Percentiles rank a stretch among this genome's conserved stretches.
phyloP scores from a whole-genome alignment of 257 asterid genomes.

The Solanum pennellii region DNA sequence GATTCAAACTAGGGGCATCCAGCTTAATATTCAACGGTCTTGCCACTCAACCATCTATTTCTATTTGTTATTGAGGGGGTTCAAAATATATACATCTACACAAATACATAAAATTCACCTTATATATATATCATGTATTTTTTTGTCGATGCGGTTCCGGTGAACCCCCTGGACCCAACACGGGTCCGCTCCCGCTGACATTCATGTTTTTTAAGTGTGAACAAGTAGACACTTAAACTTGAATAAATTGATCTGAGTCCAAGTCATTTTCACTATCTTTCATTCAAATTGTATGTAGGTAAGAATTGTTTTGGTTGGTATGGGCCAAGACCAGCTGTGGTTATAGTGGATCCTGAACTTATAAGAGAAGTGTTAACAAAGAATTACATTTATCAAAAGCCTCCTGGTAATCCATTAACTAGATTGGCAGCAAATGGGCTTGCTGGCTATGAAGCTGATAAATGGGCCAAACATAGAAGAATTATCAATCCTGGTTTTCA shows the following conservation, averaged over 20 bases:
- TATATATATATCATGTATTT: no score
- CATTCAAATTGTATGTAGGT: not conserved
- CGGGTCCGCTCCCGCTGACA: no score
- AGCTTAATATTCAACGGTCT: no score
- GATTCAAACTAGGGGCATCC: no score
- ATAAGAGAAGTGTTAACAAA: slow-evolving; percentile 22
- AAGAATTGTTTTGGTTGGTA: slow-evolving; percentile 16
- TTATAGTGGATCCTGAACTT: slow-evolving; percentile 16
- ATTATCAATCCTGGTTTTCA: slow-evolving; percentile 36
- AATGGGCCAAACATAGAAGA: slow-evolving; percentile 35
- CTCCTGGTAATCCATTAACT: slow-evolving; percentile 1
- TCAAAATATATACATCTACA: no score
- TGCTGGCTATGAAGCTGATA: slow-evolving; percentile 11
- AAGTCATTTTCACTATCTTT: not conserved
- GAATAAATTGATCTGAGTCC: not conserved
- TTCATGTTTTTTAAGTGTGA: accelerated
- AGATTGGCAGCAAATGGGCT: slow-evolving; percentile 14
- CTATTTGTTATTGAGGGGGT: no score
- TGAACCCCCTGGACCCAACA: no score
- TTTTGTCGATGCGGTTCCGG: no score
- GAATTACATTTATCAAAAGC: slow-evolving; percentile 12
- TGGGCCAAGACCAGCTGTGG: slow-evolving; percentile 16
- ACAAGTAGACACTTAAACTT: no score
- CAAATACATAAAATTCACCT: no score
- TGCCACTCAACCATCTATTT: no score